Evolutionary conservation across 1,284 basidiomycete genomes (phyloP), one percentile per base, ranked within the genome.

Genomic region (Taiwanofungus camphoratus): DNA sequence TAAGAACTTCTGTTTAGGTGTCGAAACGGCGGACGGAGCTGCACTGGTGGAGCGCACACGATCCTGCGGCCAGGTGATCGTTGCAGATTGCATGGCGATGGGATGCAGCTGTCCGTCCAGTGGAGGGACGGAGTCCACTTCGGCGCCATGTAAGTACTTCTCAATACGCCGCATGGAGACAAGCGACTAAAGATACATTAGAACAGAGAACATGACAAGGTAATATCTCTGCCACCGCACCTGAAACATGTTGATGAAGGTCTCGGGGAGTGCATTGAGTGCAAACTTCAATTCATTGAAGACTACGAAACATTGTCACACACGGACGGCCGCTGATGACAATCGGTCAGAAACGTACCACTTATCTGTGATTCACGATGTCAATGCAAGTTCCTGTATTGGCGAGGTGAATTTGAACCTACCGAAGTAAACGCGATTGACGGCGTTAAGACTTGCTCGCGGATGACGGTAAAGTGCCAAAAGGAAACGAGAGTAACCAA

Each of bases 161-260:
- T 95, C 91, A 50, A 96, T 94, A 38, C 92, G 87, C 12, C 87
- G 79, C 36, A 94, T 72, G 3, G 91, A 94, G 18, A 95, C 89
- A 42, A 91, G 74, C 42, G 81, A 76, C 75, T 90, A 55, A 16
- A 39, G 8, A 23, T 15, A 15, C 21, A 23, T 42, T 5, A 44
- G 39, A 27, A 20, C 22, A 43, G 35, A 13, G 18, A 18, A 16
- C 31, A n/a, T 33, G 8, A 27, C 26, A 16, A 33, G 5, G 50
- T 26, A 41, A 38, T 20, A 22, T 11, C 27, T 22, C 12, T 12
- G 12, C n/a, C 6, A 15, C 50, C 62, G 38, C 45, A 80, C 82
- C 65, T 91, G 89, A 8, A 93, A 71, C 65, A 89, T 76, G 55
- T 89, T 86, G 58, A 95, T 90, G 54, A 94, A 82, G 0, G 89